These are phyloP conservation scores for Tolypocladium nubicola DNA, from an alignment of 2,329 filamentous ascomycete genomes.

Conservation along the genomic window DNA sequence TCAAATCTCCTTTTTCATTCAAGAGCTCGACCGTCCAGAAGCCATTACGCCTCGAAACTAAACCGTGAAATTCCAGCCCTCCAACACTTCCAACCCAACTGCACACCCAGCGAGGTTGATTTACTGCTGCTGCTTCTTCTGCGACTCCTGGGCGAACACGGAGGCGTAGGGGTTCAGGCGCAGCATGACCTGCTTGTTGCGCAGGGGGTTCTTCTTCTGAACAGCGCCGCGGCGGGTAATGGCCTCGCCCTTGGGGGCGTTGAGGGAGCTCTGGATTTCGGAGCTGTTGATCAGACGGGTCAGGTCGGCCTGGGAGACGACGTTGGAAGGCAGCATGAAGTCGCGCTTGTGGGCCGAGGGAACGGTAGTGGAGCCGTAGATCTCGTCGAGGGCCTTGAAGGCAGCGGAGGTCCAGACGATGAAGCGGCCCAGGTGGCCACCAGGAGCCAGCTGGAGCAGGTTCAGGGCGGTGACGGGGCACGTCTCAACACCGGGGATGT, in stretches of 20 bases:
- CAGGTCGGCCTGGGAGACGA: conserved; percentile 90
- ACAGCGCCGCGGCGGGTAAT: conserved; percentile 81
- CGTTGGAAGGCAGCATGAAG: conserved; percentile 89
- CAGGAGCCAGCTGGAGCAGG: conserved; percentile 97
- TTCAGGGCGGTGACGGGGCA: conserved; percentile 88
- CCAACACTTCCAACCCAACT: conserved; percentile 17
- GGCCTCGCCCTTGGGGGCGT: conserved; percentile 80
- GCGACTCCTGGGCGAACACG: conserved; percentile 64
- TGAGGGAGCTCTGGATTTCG: conserved; percentile 93
- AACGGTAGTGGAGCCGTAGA: conserved; percentile 90
- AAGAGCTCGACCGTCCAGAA: conserved; percentile 24
- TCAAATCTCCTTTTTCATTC: conserved; percentile 24
- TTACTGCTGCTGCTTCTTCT: conserved; percentile 33
- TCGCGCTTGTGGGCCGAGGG: conserved; percentile 95
- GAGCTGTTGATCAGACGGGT: conserved; percentile 98
- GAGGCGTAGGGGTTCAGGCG: conserved; percentile 97
- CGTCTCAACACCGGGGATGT: conserved; percentile 97
- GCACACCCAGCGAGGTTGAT: conserved; percentile 27
- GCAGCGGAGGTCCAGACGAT: conserved; percentile 97
- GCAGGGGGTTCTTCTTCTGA: conserved; percentile 99
- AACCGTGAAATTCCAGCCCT: conserved; percentile 19
- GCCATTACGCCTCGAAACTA: conserved; percentile 27
- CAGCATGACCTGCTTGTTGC: conserved; percentile 97
- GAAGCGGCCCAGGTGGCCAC: conserved; percentile 98
- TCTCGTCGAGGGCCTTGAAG: conserved; percentile 90